Evolutionary conservation across 495 filamentous ascomycete genomes (phyloP).

Genomic region (Aeminium ludgeri): DNA sequence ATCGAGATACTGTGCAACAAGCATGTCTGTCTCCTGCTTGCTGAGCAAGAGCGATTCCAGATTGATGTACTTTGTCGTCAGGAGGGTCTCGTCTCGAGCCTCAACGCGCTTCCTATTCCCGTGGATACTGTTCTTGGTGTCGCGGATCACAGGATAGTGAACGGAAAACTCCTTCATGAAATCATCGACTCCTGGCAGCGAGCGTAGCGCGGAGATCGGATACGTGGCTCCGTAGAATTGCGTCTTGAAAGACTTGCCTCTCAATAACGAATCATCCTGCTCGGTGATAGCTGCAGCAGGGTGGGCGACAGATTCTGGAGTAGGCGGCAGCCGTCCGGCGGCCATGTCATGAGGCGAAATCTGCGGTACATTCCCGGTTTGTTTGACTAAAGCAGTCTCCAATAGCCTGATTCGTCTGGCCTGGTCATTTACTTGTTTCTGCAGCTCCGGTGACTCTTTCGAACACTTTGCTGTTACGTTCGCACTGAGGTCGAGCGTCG

Average conservation of each 20-base stretch:
- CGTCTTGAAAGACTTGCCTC: constrained; percentile 16
- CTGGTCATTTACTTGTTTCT: no score
- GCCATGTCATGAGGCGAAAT: not conserved
- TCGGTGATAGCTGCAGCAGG: not conserved
- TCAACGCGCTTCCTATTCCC: constrained; percentile 12
- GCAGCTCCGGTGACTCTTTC: no score
- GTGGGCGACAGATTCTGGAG: constrained; percentile 6
- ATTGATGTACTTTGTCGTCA: not conserved
- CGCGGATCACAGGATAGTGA: constrained; percentile 5
- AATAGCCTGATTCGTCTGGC: constrained; percentile 12
- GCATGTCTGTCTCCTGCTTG: constrained; percentile 2
- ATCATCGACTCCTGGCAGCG: constrained; percentile 12
- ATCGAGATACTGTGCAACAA: constrained; percentile 11
- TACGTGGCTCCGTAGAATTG: constrained; percentile 13
- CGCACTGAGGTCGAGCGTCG: no score
- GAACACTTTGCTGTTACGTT: no score
- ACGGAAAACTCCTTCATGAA: constrained; percentile 14
- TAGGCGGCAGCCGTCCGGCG: constrained; percentile 5
- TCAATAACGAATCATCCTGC: constrained; percentile 9
- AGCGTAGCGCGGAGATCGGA: constrained; percentile 4
- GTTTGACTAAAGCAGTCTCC: constrained; percentile 8
- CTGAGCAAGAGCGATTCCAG: constrained; percentile 6
- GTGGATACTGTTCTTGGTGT: not conserved
- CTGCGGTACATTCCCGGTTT: not conserved
- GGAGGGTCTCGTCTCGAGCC: constrained; percentile 1